A percentile compares a stretch with the other conserved stretches of the same genome.
Evolutionary conservation across 1,139 yeast species (phyloP).

Genomic region (Candida tetrigidarum): DNA sequence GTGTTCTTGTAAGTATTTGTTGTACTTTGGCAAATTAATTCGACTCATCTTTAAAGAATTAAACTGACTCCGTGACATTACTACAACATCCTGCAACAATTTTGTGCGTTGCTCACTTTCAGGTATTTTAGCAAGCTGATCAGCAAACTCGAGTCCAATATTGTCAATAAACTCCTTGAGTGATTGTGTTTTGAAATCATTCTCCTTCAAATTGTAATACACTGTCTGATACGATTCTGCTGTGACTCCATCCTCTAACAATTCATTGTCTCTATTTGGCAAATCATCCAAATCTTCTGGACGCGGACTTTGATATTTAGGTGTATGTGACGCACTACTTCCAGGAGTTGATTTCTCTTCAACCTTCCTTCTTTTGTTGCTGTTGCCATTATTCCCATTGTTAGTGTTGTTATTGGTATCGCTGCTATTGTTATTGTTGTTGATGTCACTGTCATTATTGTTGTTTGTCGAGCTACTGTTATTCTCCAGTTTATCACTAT

Average conservation of each 20-base stretch:
- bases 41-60: constrained; percentile 35
- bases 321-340: constrained; percentile 6
- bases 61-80: constrained; percentile 32
- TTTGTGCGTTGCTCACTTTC: constrained; percentile 19
- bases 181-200: constrained; percentile 50
- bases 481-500: constrained; percentile 26
- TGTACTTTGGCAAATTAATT: constrained; percentile 37
- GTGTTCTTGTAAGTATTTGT: constrained; percentile 31
- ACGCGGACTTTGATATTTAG: constrained; percentile 8
- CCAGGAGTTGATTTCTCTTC: constrained; percentile 17
- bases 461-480: too few relatives aligned
- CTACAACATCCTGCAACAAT: constrained; percentile 20
- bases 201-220: constrained; percentile 49
- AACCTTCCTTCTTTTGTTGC: constrained; percentile 25
- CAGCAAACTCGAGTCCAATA: constrained; percentile 27
- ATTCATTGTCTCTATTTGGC: constrained; percentile 45
- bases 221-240: constrained; percentile 56
- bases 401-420: too few relatives aligned
- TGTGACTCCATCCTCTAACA: constrained; percentile 43
- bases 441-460: too few relatives aligned
- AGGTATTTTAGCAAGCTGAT: constrained; percentile 15
- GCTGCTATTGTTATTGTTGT: too few relatives aligned
- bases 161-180: constrained; percentile 29
- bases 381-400: too few relatives aligned
- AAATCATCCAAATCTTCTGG: constrained; percentile 20